Percentiles rank a stretch among this genome's conserved stretches.
Evolutionary conservation across 139 green algal species (phyloP).

Genomic region (Volvox reticuliferus): DNA sequence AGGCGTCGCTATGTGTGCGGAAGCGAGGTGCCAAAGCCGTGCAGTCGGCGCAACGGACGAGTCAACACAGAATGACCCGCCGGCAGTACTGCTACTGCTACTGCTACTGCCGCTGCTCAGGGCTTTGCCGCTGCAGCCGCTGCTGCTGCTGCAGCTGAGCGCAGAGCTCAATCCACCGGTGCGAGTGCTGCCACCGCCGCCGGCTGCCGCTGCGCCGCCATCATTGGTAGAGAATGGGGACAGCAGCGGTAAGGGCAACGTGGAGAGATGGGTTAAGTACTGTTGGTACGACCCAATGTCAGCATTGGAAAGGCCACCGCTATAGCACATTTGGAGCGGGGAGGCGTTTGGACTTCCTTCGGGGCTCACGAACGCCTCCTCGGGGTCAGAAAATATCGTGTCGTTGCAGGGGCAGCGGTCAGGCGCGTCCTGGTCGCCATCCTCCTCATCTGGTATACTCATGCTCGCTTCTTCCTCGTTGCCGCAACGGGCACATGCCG

Average conservation of each 20-base stretch:
- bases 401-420: conserved; percentile 36
- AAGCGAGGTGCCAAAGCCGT: neutral
- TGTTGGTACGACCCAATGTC: neutral
- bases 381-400: conserved; percentile 17
- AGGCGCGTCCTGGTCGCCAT: neutral
- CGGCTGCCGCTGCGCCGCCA: neutral
- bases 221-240: neutral
- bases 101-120: neutral
- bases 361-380: neutral
- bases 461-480: neutral
- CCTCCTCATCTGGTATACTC: neutral
- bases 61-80: neutral
- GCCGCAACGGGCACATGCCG: neutral
- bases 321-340: neutral
- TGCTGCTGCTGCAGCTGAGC: neutral
- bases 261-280: neutral
- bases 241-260: neutral
- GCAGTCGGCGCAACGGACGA: neutral
- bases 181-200: neutral
- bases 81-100: neutral
- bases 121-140: neutral
- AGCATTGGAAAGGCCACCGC: neutral
- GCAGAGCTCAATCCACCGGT: neutral
- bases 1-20: neutral
- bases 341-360: conserved; percentile 20